phyloP scores from a whole-genome alignment of 2,329 filamentous ascomycete species.

The Penicillium expansum region DNA sequence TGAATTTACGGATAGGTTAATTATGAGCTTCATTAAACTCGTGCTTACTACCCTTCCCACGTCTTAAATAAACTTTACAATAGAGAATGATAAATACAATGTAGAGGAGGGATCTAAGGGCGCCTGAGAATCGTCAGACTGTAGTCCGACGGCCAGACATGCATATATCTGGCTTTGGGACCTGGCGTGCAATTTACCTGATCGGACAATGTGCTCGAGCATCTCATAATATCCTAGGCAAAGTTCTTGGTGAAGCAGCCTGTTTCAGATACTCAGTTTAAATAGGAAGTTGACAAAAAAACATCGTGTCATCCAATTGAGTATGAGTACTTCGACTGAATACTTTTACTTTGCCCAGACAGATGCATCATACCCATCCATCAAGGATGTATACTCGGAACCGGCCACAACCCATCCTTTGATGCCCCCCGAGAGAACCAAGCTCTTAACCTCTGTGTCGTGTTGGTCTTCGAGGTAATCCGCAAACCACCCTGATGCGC shows the following conservation, averaged over 20 bases:
- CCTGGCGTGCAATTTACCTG: background rate
- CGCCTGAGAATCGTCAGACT: background rate
- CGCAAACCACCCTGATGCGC: slow-evolving; percentile 56
- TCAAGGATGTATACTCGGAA: slow-evolving; percentile 46
- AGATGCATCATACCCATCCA: slow-evolving; percentile 45
- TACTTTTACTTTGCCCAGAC: slow-evolving; percentile 14
- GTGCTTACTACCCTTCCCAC: too few relatives aligned
- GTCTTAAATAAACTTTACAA: too few relatives aligned
- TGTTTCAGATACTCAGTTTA: background rate
- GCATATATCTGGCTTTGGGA: too few relatives aligned
- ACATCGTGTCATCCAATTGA: background rate
- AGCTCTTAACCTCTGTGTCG: slow-evolving; percentile 47
- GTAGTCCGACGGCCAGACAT: background rate
- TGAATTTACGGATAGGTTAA: background rate
- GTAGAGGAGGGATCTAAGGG: background rate
- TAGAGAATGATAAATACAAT: background rate
- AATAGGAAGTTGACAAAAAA: background rate
- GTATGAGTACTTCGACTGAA: background rate
- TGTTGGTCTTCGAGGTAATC: slow-evolving; percentile 49
- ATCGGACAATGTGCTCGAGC: background rate
- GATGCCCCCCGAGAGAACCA: slow-evolving; percentile 53
- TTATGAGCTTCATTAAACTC: background rate
- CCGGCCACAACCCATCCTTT: slow-evolving; percentile 55
- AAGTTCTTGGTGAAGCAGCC: background rate
- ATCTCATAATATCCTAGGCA: background rate